Base-by-base conservation (phyloP, 371 early-diverging fungal genomes). In the Ordospora colligata region DNA sequence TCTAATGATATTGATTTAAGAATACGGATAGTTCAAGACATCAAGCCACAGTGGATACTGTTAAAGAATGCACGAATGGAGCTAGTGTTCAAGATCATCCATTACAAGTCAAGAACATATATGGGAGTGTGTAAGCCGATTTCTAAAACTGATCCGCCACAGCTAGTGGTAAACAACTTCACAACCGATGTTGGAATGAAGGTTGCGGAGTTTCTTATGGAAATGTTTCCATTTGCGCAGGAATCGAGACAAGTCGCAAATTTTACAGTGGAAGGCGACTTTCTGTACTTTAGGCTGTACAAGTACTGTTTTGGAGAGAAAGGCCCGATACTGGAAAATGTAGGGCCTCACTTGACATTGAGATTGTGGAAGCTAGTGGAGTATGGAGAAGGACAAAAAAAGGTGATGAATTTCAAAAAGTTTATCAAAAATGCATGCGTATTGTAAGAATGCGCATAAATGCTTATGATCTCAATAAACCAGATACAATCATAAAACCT, bases 251-350 rank as follows among this genome's bases (percentile, higher is more conserved):
- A 96, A 80, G 95, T 90, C 9, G 91, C 89, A 4, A 96, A 96
- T 4, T 91, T 96, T 85, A 95, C 95, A 81, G 96, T 96, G 79
- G 95, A 96, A 83, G 91, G 96, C 50, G 98, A 97, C 84, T 97
- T 95, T 80, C 93, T 97, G 71, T 96, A 95, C 84, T 94, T 97
- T 80, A 88, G 97, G 81, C 87, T 96, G 43, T 96, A 96, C 82
- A 89, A 91, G 88, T 91, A 85, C 46, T 73, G 45, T 10, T 75
- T 88, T 71, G 44, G 52, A n/a, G 66, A 73, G 42, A 90, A 95
- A 79, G 87, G 89, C 43, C 91, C 89, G 27, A 90, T 91, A 51
- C 78, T 97, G 78, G 93, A 95, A 82, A 94, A 96, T 83, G 83
- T 96, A 21, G 98, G 98, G 0, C 98, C 98, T 0, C 86, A 92